Percentiles rank a stretch among this genome's conserved stretches.
phyloP scores from a whole-genome alignment of 1,139 yeast species.

The Suhomyces bokatorum region DNA sequence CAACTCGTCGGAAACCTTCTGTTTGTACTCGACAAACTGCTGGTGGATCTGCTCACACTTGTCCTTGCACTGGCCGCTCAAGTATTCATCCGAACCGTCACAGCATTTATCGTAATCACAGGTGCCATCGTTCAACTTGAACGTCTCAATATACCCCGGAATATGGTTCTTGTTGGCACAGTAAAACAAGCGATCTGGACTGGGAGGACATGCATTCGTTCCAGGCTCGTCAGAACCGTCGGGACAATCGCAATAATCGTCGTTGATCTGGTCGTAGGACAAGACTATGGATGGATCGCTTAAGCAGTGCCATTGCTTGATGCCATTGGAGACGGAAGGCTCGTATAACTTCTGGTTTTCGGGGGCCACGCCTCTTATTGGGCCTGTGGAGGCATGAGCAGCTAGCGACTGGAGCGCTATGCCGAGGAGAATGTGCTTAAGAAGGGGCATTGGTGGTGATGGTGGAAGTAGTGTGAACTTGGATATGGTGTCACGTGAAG shows the following conservation, averaged over 20 bases:
- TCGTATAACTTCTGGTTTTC: conserved; percentile 49
- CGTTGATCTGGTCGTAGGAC: conserved; percentile 68
- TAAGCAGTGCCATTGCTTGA: conserved; percentile 65
- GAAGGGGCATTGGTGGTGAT: background rate
- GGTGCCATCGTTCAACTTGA: conserved; percentile 80
- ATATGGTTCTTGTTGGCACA: conserved; percentile 77
- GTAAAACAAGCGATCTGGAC: conserved; percentile 53
- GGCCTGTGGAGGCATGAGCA: background rate
- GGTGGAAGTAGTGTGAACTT: background rate
- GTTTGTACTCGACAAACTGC: conserved; percentile 30
- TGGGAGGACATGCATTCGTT: conserved; percentile 71
- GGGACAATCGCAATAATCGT: conserved; percentile 93
- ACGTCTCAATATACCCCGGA: conserved; percentile 57
- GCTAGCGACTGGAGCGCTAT: background rate
- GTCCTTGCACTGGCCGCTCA: conserved; percentile 51
- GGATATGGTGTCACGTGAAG: conserved; percentile 1
- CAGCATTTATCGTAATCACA: conserved; percentile 92
- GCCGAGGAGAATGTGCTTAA: background rate
- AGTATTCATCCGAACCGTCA: conserved; percentile 87
- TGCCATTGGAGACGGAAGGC: conserved; percentile 44
- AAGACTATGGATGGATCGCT: conserved; percentile 61
- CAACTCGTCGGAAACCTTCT: conserved; percentile 18
- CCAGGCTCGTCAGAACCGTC: conserved; percentile 99
- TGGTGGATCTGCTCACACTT: conserved; percentile 52
- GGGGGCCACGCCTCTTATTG: conserved; percentile 29